Evolutionary conservation across 176 grass and related monocot genomes (phyloP).

Genomic region (Panicum miliaceum): DNA sequence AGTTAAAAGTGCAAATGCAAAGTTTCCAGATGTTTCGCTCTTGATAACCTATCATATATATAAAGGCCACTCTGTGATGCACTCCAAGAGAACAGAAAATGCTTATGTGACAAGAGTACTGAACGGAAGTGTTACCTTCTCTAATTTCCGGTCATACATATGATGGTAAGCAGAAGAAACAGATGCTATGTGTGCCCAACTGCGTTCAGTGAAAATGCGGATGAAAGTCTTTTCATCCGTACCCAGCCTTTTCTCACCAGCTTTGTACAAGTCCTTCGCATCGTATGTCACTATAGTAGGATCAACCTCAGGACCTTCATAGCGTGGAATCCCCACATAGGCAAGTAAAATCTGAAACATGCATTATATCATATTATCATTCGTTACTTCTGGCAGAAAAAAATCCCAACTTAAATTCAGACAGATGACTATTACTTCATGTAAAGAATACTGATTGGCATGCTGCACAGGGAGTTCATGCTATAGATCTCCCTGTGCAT

Average conservation of each 20-base stretch:
- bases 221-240: slow-evolving; percentile 93
- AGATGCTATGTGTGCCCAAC: slow-evolving; percentile 80
- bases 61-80: slow-evolving; percentile 23
- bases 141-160: slow-evolving; percentile 69
- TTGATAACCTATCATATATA: slow-evolving; percentile 71
- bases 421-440: slow-evolving; percentile 22
- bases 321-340: slow-evolving; percentile 76
- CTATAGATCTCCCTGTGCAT: slow-evolving; percentile 22
- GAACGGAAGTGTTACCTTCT: slow-evolving; percentile 64
- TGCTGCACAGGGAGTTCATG: neutral
- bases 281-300: slow-evolving; percentile 72
- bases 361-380: slow-evolving; percentile 8
- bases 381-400: slow-evolving; percentile 14
- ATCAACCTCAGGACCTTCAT: slow-evolving; percentile 93
- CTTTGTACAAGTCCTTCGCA: slow-evolving; percentile 97
- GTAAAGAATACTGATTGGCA: neutral
- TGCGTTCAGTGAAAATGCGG: slow-evolving; percentile 86
- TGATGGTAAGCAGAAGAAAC: slow-evolving; percentile 90
- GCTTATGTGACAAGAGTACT: slow-evolving; percentile 11
- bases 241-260: slow-evolving; percentile 90
- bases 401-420: neutral
- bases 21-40: slow-evolving; percentile 92
- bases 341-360: slow-evolving; percentile 78
- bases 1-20: slow-evolving; percentile 82
- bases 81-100: slow-evolving; percentile 14